Evolutionary conservation across 352 stramenopile species (phyloP).

Genomic region (Pythium volutum): DNA sequence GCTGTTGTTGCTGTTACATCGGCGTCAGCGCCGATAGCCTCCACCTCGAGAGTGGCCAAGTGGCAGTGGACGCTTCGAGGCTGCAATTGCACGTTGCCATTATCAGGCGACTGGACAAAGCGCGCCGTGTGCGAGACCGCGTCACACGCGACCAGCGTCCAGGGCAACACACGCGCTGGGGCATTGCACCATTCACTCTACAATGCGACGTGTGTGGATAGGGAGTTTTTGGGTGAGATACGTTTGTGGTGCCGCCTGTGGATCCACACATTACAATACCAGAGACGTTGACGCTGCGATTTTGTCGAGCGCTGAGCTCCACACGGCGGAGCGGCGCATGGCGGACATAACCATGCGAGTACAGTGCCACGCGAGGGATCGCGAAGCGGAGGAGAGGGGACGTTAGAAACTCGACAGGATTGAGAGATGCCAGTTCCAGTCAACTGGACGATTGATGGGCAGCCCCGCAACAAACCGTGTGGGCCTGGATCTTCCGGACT

Average conservation of each 20-base stretch:
- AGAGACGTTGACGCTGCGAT: slow-evolving; percentile 11
- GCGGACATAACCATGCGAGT: slow-evolving; percentile 7
- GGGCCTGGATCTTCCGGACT: slow-evolving; percentile 14
- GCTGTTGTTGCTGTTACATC: background rate
- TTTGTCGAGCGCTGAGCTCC: background rate
- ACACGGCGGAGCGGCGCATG: slow-evolving; percentile 13
- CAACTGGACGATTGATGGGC: background rate
- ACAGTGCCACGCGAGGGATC: background rate
- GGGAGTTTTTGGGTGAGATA: background rate
- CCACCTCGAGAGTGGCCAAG: background rate
- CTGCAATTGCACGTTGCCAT: background rate
- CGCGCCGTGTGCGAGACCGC: background rate
- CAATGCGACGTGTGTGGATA: background rate
- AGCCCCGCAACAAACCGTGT: too few species aligned
- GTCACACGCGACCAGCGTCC: slow-evolving; percentile 14
- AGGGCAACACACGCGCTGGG: background rate
- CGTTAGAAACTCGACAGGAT: slow-evolving; percentile 4
- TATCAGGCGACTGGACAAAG: background rate
- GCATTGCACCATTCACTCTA: slow-evolving; percentile 3
- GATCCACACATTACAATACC: background rate
- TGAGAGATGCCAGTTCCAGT: slow-evolving; percentile 3
- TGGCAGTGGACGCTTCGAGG: background rate
- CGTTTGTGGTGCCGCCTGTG: background rate
- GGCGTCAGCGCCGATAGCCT: background rate
- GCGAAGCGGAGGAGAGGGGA: background rate